Conservation (phyloP, 495 filamentous ascomycete genomes). For the Penicillium mononematosum region DNA sequence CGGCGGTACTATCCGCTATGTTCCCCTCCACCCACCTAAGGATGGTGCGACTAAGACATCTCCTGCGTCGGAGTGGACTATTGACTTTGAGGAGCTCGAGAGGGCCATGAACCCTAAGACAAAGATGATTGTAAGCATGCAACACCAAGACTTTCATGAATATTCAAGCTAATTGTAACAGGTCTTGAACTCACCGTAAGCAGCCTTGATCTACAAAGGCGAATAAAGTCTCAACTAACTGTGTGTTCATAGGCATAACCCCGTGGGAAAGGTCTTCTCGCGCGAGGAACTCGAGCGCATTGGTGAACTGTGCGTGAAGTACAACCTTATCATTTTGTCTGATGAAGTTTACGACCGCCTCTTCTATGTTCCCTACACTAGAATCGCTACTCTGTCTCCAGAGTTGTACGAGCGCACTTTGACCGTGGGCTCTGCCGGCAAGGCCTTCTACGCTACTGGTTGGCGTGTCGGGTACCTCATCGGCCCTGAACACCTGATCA, state of each 20-base stretch:
- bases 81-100: constrained; percentile 83
- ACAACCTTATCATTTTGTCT: constrained; percentile 92
- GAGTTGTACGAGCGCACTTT: constrained; percentile 84
- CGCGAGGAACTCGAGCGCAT: constrained; percentile 79
- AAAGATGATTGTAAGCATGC: constrained; percentile 81
- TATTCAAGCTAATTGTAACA: constrained; percentile 18
- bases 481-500: constrained; percentile 82
- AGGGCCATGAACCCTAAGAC: constrained; percentile 80
- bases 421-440: constrained; percentile 92
- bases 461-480: constrained; percentile 97
- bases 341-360: constrained; percentile 97
- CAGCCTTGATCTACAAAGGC: neutral
- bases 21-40: constrained; percentile 86
- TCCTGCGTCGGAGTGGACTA: constrained; percentile 81
- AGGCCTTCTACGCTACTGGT: constrained; percentile 96
- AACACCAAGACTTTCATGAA: neutral
- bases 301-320: constrained; percentile 84
- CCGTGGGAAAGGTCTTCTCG: constrained; percentile 92
- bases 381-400: constrained; percentile 83
- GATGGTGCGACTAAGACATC: constrained; percentile 76
- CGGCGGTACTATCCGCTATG: constrained; percentile 89
- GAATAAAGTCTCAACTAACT: constrained; percentile 5
- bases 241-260: constrained; percentile 70
- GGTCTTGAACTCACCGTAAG: constrained; percentile 49
- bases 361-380: constrained; percentile 90